A percentile compares a stretch with the other conserved stretches of the same genome.
Conservation (phyloP, 208 protist species). For the Acanthamoeba castellanii region DNA sequence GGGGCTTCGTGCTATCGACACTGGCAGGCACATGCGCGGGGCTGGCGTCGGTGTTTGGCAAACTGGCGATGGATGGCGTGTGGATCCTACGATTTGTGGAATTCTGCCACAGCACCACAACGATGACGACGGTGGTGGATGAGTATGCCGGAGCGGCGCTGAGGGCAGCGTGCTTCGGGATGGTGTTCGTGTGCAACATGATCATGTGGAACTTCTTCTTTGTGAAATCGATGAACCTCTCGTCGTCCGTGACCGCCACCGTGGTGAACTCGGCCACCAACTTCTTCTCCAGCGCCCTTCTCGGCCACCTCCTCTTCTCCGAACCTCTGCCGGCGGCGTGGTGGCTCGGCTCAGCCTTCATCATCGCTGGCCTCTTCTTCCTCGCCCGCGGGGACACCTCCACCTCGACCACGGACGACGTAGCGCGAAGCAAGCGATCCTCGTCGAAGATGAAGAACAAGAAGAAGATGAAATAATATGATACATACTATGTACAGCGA, state of each 20-base stretch:
- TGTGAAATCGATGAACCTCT: constrained; percentile 69
- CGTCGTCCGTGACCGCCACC: constrained; percentile 44
- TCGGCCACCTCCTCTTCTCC: constrained; percentile 44
- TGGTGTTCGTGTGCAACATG: constrained; percentile 63
- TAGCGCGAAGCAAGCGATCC: background rate
- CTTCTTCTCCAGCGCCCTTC: constrained; percentile 61
- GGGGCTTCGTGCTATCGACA: constrained; percentile 25
- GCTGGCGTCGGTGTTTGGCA: constrained; percentile 64
- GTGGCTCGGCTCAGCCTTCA: constrained; percentile 46
- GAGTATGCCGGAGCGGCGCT: background rate
- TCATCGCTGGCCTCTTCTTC: constrained; percentile 53
- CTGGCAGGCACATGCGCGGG: constrained; percentile 55
- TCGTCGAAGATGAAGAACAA: background rate
- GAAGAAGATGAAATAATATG: background rate
- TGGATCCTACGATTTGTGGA: background rate
- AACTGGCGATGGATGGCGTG: constrained; percentile 51
- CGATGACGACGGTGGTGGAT: background rate
- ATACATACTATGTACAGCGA: background rate
- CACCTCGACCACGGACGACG: background rate
- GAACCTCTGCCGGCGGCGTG: constrained; percentile 36
- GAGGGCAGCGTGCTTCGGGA: background rate
- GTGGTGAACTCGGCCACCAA: constrained; percentile 69
- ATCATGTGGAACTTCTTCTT: constrained; percentile 70
- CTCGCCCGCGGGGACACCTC: constrained; percentile 37
- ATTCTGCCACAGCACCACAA: background rate